These are phyloP conservation scores for Pulveroboletus sp. DNA, from an alignment of 768 basidiomycete species.

Conservation along the genomic window DNA sequence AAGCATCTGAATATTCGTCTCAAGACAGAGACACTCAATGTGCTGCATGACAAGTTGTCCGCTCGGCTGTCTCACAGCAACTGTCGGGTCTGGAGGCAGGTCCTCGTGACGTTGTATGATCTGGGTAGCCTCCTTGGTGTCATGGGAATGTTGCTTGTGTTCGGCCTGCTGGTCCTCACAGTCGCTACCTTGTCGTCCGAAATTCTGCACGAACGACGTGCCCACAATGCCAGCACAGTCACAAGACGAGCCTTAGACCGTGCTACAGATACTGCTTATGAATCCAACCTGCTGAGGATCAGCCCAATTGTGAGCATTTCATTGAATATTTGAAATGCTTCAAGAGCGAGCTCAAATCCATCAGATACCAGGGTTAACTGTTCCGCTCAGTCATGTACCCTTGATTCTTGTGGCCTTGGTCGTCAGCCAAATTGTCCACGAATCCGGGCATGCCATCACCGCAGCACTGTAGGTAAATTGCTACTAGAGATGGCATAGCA, in stretches of 20 bases:
- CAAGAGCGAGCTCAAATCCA: constrained; percentile 1
- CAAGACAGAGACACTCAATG: constrained; percentile 51
- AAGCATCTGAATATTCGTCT: constrained; percentile 33
- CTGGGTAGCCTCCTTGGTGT: constrained; percentile 44
- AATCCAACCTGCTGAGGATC: constrained; percentile 13
- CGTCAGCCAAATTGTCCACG: constrained; percentile 70
- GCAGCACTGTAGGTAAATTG: constrained; percentile 62
- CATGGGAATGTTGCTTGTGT: constrained; percentile 46
- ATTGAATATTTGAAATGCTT: background rate
- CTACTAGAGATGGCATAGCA: background rate
- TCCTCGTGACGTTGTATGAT: constrained; percentile 45
- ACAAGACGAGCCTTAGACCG: constrained; percentile 15
- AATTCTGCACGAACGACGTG: constrained; percentile 3
- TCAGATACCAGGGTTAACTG: constrained; percentile 81
- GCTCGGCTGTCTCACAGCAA: constrained; percentile 31
- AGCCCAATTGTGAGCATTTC: constrained; percentile 31
- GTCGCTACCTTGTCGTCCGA: constrained; percentile 17
- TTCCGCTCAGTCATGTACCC: constrained; percentile 71
- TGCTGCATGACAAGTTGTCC: constrained; percentile 44
- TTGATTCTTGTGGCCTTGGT: constrained; percentile 61
- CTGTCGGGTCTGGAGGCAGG: constrained; percentile 22
- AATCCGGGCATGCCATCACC: constrained; percentile 74
- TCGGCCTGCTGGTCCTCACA: constrained; percentile 41
- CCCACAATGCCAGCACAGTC: constrained; percentile 6
- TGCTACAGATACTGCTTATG: background rate